Conservation (phyloP, 331 rosid species). For the Telfairia occidentalis region DNA sequence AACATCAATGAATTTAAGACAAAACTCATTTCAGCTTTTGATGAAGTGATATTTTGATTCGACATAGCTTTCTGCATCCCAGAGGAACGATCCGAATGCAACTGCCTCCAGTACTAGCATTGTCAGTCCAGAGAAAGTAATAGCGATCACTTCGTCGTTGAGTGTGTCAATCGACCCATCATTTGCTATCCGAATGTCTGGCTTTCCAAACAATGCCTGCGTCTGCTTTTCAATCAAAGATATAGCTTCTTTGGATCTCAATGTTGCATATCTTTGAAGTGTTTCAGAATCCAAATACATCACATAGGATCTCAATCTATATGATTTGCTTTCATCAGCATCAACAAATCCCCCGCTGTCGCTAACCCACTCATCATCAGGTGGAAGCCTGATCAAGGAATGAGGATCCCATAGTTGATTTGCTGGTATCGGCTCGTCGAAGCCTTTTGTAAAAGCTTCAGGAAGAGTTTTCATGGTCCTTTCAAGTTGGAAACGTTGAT, state of each 20-base stretch:
- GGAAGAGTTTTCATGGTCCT: slow-evolving; percentile 75
- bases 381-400: slow-evolving; percentile 52
- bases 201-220: slow-evolving; percentile 81
- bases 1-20: neutral
- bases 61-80: slow-evolving; percentile 75
- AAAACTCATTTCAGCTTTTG: slow-evolving; percentile 22
- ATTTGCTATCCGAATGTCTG: slow-evolving; percentile 41
- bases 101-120: slow-evolving; percentile 84
- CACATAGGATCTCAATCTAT: slow-evolving; percentile 58
- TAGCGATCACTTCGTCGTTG: slow-evolving; percentile 52
- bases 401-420: slow-evolving; percentile 85
- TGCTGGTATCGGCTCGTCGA: slow-evolving; percentile 40
- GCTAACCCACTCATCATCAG: slow-evolving; percentile 27
- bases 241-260: slow-evolving; percentile 92
- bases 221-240: slow-evolving; percentile 93
- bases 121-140: slow-evolving; percentile 58
- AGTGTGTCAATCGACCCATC: slow-evolving; percentile 70
- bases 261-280: slow-evolving; percentile 76
- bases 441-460: slow-evolving; percentile 36
- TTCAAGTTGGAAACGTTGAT: slow-evolving; percentile 83
- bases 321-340: slow-evolving; percentile 30
- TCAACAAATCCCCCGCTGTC: slow-evolving; percentile 23
- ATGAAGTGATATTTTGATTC: slow-evolving; percentile 71
- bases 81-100: slow-evolving; percentile 78
- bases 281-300: slow-evolving; percentile 75